Evolutionary conservation across 768 basidiomycete genomes (phyloP).

Genomic region (Naematelia encephala): DNA sequence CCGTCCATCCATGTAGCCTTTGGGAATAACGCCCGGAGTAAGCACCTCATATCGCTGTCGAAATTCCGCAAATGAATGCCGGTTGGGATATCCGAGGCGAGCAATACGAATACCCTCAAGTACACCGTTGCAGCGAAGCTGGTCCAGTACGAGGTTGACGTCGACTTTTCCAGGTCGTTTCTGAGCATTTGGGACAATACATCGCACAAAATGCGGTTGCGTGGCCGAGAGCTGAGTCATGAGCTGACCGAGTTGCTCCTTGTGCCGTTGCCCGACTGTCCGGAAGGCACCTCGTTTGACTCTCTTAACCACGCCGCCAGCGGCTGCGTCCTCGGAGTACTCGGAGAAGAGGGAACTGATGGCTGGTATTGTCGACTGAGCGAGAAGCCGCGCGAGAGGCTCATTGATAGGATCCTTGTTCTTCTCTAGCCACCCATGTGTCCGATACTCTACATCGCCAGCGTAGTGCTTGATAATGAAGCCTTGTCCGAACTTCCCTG

Average conservation of each 20-base stretch:
- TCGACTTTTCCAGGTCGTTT: constrained; percentile 91
- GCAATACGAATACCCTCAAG: constrained; percentile 98
- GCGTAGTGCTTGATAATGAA: constrained; percentile 96
- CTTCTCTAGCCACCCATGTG: constrained; percentile 97
- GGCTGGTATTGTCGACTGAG: constrained; percentile 74
- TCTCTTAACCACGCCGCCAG: constrained; percentile 33
- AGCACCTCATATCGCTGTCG: constrained; percentile 94
- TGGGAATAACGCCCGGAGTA: constrained; percentile 86
- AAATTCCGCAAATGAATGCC: constrained; percentile 95
- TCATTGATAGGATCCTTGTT: constrained; percentile 99
- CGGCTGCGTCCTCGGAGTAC: constrained; percentile 58
- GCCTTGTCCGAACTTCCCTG: constrained; percentile 84
- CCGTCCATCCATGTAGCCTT: constrained; percentile 96
- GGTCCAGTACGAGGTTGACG: constrained; percentile 90
- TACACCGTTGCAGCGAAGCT: constrained; percentile 96
- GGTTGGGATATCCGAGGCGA: constrained; percentile 92
- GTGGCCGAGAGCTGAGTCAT: constrained; percentile 89
- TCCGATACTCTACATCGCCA: constrained; percentile 91
- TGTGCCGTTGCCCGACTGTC: constrained; percentile 91
- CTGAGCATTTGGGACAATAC: constrained; percentile 89
- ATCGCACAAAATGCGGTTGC: constrained; percentile 96
- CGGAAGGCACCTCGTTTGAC: constrained; percentile 96
- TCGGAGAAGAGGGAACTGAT: constrained; percentile 81
- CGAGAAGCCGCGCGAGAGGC: constrained; percentile 83
- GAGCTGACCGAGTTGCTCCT: constrained; percentile 85